Evolutionary conservation across 176 grass and related monocot species (phyloP).

Genomic region (Bonia amplexicaulis): DNA sequence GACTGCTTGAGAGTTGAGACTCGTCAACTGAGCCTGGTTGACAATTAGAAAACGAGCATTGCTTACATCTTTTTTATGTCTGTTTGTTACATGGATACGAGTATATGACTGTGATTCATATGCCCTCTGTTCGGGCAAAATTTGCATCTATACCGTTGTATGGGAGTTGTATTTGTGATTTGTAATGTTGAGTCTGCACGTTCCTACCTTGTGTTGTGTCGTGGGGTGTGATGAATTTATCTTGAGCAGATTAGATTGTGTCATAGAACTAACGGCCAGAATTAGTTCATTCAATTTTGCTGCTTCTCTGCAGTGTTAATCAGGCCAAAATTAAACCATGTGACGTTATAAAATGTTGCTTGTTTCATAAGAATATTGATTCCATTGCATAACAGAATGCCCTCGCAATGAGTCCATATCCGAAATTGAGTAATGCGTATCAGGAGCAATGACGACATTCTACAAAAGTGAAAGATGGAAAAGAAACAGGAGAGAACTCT

Average conservation of each 20-base stretch:
- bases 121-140: background rate
- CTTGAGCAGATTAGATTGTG: background rate
- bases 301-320: background rate
- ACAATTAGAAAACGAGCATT: slow-evolving; percentile 3
- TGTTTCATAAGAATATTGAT: background rate
- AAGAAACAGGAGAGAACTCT: background rate
- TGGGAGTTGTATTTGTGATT: slow-evolving; percentile 6
- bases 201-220: background rate
- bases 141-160: background rate
- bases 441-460: background rate
- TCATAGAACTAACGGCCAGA: background rate
- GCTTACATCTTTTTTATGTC: background rate
- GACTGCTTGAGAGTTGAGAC: background rate
- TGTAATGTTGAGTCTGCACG: background rate
- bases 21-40: slow-evolving; percentile 50
- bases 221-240: background rate
- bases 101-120: background rate
- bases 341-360: background rate
- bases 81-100: slow-evolving; percentile 6
- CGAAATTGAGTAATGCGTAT: background rate
- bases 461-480: background rate
- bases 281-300: background rate
- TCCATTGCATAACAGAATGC: background rate
- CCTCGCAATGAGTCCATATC: background rate
- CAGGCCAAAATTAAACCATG: background rate